phyloP scores from a whole-genome alignment of 1,139 yeast genomes.

The Debaryomyces singareniensis region DNA sequence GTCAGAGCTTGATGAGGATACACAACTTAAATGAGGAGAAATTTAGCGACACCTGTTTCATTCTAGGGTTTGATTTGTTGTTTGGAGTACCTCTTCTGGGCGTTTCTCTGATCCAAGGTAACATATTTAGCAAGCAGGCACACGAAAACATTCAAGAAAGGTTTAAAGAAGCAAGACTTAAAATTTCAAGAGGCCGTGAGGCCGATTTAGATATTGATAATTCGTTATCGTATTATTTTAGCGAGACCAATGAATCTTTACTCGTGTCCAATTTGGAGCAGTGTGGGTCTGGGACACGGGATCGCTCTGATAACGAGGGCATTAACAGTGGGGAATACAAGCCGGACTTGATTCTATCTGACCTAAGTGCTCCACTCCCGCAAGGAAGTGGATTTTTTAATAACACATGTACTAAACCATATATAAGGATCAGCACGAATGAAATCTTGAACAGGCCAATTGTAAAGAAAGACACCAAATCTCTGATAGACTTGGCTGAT shows the following conservation, averaged over 20 bases:
- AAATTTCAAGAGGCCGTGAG: conserved; percentile 1
- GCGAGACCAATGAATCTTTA: conserved; percentile 21
- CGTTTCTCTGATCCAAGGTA: conserved; percentile 78
- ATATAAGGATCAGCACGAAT: conserved; percentile 24
- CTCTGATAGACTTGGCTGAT: conserved; percentile 68
- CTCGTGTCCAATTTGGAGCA: background rate
- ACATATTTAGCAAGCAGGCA: conserved; percentile 62
- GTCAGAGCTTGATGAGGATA: conserved; percentile 19
- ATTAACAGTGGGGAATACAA: conserved; percentile 13
- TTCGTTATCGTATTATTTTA: conserved; percentile 19
- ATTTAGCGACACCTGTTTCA: conserved; percentile 52
- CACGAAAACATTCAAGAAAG: conserved; percentile 55
- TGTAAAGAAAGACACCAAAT: conserved; percentile 17
- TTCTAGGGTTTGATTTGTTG: conserved; percentile 81
- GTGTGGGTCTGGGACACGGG: background rate
- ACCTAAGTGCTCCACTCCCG: conserved; percentile 74
- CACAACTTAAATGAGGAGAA: conserved; percentile 37
- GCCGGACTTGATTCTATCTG: conserved; percentile 68
- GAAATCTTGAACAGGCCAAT: conserved; percentile 21
- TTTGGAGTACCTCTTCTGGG: conserved; percentile 78
- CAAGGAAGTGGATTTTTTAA: conserved; percentile 61
- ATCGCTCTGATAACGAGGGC: background rate
- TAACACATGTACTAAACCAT: conserved; percentile 75
- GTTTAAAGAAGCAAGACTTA: conserved; percentile 39
- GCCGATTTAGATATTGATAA: conserved; percentile 4